Evolutionary conservation across 768 basidiomycete species (phyloP), one percentile per base, ranked within the genome.

Genomic region (Amanita polypyramis): DNA sequence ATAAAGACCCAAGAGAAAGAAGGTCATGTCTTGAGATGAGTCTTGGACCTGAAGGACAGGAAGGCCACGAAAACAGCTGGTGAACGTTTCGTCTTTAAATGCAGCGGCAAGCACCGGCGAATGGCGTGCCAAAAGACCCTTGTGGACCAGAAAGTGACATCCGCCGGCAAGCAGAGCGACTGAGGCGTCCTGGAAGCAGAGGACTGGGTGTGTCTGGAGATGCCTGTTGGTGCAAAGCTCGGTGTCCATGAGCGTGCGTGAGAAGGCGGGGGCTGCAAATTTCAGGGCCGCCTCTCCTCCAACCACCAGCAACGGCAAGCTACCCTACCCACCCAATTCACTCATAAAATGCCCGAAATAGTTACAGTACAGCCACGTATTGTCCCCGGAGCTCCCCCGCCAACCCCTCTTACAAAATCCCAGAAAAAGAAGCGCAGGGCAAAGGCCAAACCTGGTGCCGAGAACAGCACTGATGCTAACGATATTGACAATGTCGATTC

Each of bases 341-440:
- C 45, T 47, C 35, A 43, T 52, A 67, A 60, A 63, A 70, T 70
- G 67, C 58, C 66, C 52, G 68, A 70, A 60, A 20, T 62, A 39
- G 50, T 61, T 43, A 56, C 62, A 30, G 9, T 25, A 9, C 45
- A 46, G 30, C 63, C 66, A 29, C 82, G 88, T 49, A 59, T 85
- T 52, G 73, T 91, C 49, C 88, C 88, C 20, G 88, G 88, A 39
- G 88, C 88, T 10, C 85, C 80, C 46, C 79, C 81, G 0, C 77
- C 80, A 36, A 55, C 71, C 4, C 66, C 79, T 0, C 51, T 67
- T 3, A 73, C 82, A 32, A 88, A 88, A 61, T 68, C 76, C 3
- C 74, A 79, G 59, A 84, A 79, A 62, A 91, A 86, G 65, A 82
- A 78, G 63, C 80, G 79, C 66, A 70, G 76, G 51, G 62, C 62